phyloP scores from a whole-genome alignment of 331 rosid species.

The Quercus phellos region DNA sequence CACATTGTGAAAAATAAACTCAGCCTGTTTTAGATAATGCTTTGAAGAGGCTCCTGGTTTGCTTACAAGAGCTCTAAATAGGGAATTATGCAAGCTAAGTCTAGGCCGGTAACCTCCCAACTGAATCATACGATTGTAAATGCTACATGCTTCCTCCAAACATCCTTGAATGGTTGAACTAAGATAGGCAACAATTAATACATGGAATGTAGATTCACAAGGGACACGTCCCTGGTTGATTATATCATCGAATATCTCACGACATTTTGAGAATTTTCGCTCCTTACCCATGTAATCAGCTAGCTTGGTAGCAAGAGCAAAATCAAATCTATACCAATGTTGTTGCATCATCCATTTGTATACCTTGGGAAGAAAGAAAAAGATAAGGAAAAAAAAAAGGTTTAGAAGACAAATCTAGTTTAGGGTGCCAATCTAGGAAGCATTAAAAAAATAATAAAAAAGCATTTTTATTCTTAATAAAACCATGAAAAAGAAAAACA shows the following conservation, averaged over 20 bases:
- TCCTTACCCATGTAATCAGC: slow-evolving; percentile 95
- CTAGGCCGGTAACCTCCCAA: slow-evolving; percentile 88
- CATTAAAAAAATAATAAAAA: neutral
- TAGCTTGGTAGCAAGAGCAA: slow-evolving; percentile 77
- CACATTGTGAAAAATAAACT: slow-evolving; percentile 75
- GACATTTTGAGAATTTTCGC: slow-evolving; percentile 81
- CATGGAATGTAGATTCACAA: slow-evolving; percentile 84
- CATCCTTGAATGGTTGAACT: slow-evolving; percentile 74
- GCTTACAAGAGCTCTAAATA: slow-evolving; percentile 66
- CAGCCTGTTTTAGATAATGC: slow-evolving; percentile 86
- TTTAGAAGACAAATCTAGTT: slow-evolving; percentile 10
- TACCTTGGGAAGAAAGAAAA: slow-evolving; percentile 38
- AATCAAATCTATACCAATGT: slow-evolving; percentile 74
- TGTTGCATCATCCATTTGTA: slow-evolving; percentile 97
- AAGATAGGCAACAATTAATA: slow-evolving; percentile 81
- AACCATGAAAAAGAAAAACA: neutral
- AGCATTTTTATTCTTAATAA: neutral
- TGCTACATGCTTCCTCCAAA: slow-evolving; percentile 79
- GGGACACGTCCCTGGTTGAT: slow-evolving; percentile 90
- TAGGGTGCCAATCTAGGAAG: neutral
- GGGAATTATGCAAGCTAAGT: slow-evolving; percentile 81
- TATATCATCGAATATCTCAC: slow-evolving; percentile 84
- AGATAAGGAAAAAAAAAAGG: neutral
- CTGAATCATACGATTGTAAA: slow-evolving; percentile 91
- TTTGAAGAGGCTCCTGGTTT: slow-evolving; percentile 60